Conservation (phyloP, 129 eudicot genomes). For the Saposhnikovia divaricata region DNA sequence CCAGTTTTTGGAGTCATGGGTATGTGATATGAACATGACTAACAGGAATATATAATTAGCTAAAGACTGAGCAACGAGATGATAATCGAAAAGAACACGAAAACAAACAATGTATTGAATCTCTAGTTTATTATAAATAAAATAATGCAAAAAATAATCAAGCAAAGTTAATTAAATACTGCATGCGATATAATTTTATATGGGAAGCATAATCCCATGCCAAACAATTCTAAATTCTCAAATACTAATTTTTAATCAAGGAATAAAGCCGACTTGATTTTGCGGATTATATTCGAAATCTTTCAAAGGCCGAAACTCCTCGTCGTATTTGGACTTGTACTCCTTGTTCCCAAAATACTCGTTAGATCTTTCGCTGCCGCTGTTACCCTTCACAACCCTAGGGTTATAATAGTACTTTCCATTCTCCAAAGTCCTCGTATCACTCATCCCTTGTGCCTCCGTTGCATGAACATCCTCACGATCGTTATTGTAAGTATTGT, state of each 20-base stretch:
- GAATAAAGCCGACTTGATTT: neutral
- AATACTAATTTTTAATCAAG: neutral
- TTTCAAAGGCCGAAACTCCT: neutral
- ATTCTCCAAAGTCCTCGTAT: neutral
- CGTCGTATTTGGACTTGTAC: neutral
- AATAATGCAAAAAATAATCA: too few species aligned
- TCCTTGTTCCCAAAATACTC: neutral
- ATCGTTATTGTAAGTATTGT: neutral
- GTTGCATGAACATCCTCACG: neutral
- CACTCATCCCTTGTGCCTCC: neutral
- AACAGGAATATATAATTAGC: too few species aligned
- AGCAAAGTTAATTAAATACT: too few species aligned
- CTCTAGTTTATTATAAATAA: too few species aligned
- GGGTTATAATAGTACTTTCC: neutral
- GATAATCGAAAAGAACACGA: too few species aligned
- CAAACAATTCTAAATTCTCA: too few species aligned
- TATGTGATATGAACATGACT: too few species aligned
- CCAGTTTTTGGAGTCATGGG: too few species aligned
- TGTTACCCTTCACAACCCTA: neutral
- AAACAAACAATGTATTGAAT: too few species aligned
- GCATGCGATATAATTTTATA: too few species aligned
- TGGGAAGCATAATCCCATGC: too few species aligned
- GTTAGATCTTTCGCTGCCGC: neutral
- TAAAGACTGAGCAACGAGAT: too few species aligned
- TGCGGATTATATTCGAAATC: neutral